Evolutionary conservation across 179 eudicot species (phyloP), one percentile per base, ranked within the genome.

Genomic region (Nepenthes alata): DNA sequence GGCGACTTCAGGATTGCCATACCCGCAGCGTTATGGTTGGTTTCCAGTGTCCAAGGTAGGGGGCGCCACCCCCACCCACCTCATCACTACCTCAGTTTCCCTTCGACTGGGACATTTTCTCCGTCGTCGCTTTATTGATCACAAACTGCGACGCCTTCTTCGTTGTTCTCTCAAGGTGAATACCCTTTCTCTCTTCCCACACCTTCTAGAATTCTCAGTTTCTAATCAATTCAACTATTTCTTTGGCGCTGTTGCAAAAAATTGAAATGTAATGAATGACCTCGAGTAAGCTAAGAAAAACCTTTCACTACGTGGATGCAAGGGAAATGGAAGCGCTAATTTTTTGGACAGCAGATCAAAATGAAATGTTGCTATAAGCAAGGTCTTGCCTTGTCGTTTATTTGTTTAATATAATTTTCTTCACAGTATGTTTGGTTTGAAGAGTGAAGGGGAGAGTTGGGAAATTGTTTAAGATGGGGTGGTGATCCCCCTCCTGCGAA

Each of bases 71-170:
- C 63, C 78, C 11, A 11, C 58, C 67, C 75, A 80, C 69, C 69
- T 77, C 70, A 58, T 72, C 64, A 65, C 80, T 70, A 62, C 72
- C 72, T 76, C 82, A 67, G 80, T 74, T 57, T 67, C 74, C 50
- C 69, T 78, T 76, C 82, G 76, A 78, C 77, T 80, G 48, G 67
- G 71, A 41, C 61, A 72, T 64, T 64, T 70, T 65, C 61, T 78
- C 65, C 75, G 61, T 55, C 83, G 53, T 50, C 36, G 58, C 37
- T 9, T 55, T 7, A 8, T 25, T 2, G 7, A 34, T 10, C 36
- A 55, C 58, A 36, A 55, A 1, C 58, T 55, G 11, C 37, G 58
- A 4, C 77, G 74, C 8, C 65, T 70, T 3, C 65, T 35, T 25
- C 58, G 11, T 8, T 14, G 5, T 8, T 15, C 58, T 37, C 8